Evolutionary conservation across 2,329 filamentous ascomycete genomes (phyloP).

Genomic region (Fusarium zealandicum): DNA sequence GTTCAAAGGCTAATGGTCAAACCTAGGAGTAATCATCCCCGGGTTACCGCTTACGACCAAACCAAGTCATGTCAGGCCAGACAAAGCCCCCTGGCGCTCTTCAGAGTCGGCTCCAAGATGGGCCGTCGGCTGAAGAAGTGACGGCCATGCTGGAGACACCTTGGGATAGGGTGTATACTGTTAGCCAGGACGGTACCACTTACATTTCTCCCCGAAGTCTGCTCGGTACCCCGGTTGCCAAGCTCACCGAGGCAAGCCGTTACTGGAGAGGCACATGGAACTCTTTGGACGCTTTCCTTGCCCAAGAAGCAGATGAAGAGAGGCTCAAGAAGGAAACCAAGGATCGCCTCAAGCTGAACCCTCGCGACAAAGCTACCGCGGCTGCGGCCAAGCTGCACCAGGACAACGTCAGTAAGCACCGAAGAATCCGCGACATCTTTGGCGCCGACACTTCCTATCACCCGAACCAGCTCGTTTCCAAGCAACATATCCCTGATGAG

Average conservation of each 20-base stretch:
- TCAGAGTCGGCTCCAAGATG: background rate
- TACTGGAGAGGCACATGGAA: constrained; percentile 46
- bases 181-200: constrained; percentile 33
- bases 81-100: background rate
- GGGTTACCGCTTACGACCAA: too few relatives aligned
- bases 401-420: constrained; percentile 46
- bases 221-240: constrained; percentile 39
- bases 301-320: constrained; percentile 35
- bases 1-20: too few relatives aligned
- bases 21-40: too few relatives aligned
- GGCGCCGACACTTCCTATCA: constrained; percentile 41
- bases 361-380: constrained; percentile 12
- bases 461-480: constrained; percentile 49
- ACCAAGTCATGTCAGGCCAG: background rate
- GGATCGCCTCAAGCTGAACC: background rate
- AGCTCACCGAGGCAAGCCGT: constrained; percentile 38
- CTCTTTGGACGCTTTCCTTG: constrained; percentile 43
- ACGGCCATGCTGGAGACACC: constrained; percentile 23
- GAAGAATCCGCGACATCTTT: constrained; percentile 48
- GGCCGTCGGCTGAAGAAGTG: background rate
- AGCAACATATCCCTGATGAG: constrained; percentile 41
- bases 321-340: constrained; percentile 24
- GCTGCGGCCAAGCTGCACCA: constrained; percentile 35
- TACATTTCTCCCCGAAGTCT: constrained; percentile 40
- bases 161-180: constrained; percentile 25